Evolutionary conservation across 2,329 filamentous ascomycete genomes (phyloP).

Genomic region (Annulohypoxylon truncatum): DNA sequence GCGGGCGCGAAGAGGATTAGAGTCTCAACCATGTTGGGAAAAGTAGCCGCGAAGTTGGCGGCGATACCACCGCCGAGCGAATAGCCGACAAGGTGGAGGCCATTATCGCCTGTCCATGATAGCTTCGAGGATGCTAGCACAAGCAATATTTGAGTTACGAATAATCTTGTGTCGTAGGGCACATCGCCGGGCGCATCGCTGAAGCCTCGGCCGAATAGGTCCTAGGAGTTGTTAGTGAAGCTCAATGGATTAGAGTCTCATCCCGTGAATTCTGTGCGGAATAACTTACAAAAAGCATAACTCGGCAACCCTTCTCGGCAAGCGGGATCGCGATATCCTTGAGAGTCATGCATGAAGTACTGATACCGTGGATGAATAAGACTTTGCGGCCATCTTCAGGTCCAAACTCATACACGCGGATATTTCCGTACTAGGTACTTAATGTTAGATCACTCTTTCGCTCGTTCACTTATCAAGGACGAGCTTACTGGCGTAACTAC

Average conservation of each 20-base stretch:
- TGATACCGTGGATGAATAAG: slow-evolving; percentile 84
- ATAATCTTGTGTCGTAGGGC: slow-evolving; percentile 79
- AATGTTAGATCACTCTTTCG: not conserved
- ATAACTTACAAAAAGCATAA: slow-evolving; percentile 76
- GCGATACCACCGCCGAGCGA: slow-evolving; percentile 85
- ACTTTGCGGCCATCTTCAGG: slow-evolving; percentile 78
- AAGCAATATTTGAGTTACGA: slow-evolving; percentile 77
- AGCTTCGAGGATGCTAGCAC: slow-evolving; percentile 77
- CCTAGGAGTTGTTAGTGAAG: slow-evolving; percentile 53
- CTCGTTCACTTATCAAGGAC: not conserved
- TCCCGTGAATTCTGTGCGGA: not conserved
- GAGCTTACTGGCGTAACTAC: slow-evolving; percentile 71
- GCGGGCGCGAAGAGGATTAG: slow-evolving; percentile 83
- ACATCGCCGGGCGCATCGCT: slow-evolving; percentile 73
- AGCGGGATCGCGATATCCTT: slow-evolving; percentile 74
- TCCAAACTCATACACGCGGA: slow-evolving; percentile 86
- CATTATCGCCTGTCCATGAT: slow-evolving; percentile 69
- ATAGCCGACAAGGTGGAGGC: slow-evolving; percentile 79
- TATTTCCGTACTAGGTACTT: slow-evolving; percentile 70
- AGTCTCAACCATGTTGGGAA: slow-evolving; percentile 74
- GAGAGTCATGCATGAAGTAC: slow-evolving; percentile 81
- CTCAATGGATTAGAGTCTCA: not conserved
- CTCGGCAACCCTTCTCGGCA: slow-evolving; percentile 76
- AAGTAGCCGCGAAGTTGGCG: slow-evolving; percentile 77
- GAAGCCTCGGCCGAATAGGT: slow-evolving; percentile 77